A percentile compares a stretch with the other conserved stretches of the same genome.
Evolutionary conservation across 345 rosid species (phyloP).

Genomic region (Corchorus olitorius): DNA sequence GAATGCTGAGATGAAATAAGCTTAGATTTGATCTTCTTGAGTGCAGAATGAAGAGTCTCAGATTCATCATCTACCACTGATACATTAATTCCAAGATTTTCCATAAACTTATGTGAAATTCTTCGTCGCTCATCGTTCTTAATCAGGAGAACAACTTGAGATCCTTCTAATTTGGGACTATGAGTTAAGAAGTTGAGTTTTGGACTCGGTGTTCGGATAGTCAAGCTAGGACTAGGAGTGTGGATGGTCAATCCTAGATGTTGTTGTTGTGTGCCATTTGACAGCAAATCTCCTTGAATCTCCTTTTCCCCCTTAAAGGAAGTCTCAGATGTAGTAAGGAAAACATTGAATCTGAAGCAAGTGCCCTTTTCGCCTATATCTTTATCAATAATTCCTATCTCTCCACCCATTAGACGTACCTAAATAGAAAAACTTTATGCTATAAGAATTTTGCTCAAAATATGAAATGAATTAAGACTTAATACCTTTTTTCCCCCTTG

Average conservation of each 20-base stretch:
- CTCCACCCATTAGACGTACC: conserved; percentile 92
- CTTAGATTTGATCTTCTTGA: conserved; percentile 40
- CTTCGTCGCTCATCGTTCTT: conserved; percentile 53
- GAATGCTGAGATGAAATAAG: conserved; percentile 47
- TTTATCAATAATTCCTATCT: conserved; percentile 65
- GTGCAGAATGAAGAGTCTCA: conserved; percentile 37
- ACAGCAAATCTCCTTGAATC: conserved; percentile 23
- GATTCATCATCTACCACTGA: conserved; percentile 42
- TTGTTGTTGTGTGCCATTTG: conserved; percentile 15
- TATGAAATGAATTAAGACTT: too few relatives aligned
- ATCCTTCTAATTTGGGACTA: conserved; percentile 54
- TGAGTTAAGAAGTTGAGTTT: conserved; percentile 34
- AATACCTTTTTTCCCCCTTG: too few relatives aligned
- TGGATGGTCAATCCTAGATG: conserved; percentile 32
- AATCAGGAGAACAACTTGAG: conserved; percentile 69
- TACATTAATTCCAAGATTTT: conserved; percentile 55
- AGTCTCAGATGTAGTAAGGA: conserved; percentile 34
- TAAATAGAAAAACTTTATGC: conserved; percentile 17
- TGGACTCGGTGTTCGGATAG: conserved; percentile 41
- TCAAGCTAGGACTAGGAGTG: conserved; percentile 32
- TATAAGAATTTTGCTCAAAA: background rate
- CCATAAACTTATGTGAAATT: conserved; percentile 50
- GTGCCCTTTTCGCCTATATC: conserved; percentile 61
- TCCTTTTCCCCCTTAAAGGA: conserved; percentile 29
- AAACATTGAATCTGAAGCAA: conserved; percentile 74